phyloP scores from a whole-genome alignment of 2,329 filamentous ascomycete species.

The Calonectria leucothoes region DNA sequence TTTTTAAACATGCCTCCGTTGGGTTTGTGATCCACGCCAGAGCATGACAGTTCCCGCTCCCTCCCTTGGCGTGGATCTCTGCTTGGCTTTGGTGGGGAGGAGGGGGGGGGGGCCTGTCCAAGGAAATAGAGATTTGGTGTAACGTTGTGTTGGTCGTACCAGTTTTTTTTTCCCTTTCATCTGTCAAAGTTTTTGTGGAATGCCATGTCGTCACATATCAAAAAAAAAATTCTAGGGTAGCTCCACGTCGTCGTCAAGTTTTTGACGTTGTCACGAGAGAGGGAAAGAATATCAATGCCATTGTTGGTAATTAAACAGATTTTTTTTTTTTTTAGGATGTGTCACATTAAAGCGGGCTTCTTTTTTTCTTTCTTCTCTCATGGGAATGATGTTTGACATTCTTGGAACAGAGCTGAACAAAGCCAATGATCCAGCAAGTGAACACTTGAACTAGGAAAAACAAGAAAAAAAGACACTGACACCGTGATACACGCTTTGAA shows the following conservation, averaged over 20 bases:
- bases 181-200: not conserved
- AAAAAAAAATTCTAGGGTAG: not conserved
- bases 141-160: not conserved
- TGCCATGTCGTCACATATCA: conserved; percentile 3
- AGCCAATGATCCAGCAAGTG: not conserved
- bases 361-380: too few species aligned
- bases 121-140: not conserved
- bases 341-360: not conserved
- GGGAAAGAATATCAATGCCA: not conserved
- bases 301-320: not conserved
- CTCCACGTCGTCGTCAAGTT: not conserved
- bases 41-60: not conserved
- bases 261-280: not conserved
- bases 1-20: not conserved
- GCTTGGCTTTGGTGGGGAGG: not conserved
- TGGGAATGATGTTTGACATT: not conserved
- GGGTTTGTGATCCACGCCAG: not conserved
- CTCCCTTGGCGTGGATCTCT: not conserved
- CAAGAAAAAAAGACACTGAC: not conserved
- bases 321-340: too few species aligned
- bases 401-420: not conserved
- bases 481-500: not conserved
- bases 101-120: not conserved
- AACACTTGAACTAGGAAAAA: not conserved
- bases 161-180: not conserved